Conservation (phyloP, 1,284 basidiomycete genomes). For the Fomitopsis betulina region DNA sequence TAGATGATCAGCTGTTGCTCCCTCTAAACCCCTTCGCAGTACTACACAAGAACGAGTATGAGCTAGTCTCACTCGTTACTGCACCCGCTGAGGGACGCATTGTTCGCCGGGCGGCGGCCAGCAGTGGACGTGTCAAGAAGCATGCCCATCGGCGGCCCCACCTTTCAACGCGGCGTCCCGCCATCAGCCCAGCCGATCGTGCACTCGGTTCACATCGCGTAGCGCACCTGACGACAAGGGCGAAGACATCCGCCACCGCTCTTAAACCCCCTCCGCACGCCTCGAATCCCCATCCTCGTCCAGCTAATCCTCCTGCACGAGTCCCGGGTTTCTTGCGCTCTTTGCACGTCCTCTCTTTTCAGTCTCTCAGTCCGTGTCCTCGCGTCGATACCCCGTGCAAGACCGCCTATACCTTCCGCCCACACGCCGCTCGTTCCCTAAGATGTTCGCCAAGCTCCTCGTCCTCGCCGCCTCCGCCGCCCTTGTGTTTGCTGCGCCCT, state of each 20-base stretch:
- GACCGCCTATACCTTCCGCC: neutral
- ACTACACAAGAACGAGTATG: too few relatives aligned
- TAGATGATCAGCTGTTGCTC: too few relatives aligned
- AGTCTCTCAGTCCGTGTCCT: neutral
- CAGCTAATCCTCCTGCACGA: neutral
- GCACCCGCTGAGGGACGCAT: neutral
- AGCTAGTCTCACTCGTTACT: neutral
- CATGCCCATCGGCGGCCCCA: neutral
- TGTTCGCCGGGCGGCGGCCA: neutral
- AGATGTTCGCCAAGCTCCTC: slow-evolving; percentile 22
- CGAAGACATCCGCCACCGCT: neutral
- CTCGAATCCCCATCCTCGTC: neutral
- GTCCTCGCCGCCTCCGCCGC: slow-evolving; percentile 20
- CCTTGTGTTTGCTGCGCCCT: slow-evolving; percentile 26
- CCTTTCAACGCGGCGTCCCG: neutral
- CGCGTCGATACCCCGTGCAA: neutral
- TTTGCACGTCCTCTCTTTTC: neutral
- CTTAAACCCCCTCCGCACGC: neutral
- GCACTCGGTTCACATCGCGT: neutral
- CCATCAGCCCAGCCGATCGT: neutral
- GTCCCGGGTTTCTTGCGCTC: neutral
- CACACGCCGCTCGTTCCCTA: slow-evolving; percentile 5
- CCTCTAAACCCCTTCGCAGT: too few relatives aligned
- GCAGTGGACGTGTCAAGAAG: neutral
- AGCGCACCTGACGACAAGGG: neutral